Percentiles rank a stretch among this genome's conserved stretches.
These are phyloP conservation scores for Balansia obtecta DNA, from an alignment of 2,329 filamentous ascomycete genomes.

Conservation along the genomic window DNA sequence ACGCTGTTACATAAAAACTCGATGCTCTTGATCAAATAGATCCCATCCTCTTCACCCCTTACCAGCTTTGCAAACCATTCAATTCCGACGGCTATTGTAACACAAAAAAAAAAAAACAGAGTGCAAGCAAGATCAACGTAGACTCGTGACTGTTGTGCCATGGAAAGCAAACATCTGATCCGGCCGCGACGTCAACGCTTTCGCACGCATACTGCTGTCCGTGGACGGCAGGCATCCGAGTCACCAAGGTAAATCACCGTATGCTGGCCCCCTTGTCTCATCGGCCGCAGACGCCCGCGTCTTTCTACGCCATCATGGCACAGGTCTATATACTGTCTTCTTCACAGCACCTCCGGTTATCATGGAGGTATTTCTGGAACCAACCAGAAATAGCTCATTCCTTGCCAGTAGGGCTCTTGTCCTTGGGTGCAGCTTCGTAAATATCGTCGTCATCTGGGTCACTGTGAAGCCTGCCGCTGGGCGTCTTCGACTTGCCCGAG, in stretches of 20 bases:
- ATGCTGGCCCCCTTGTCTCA: not conserved
- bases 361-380: not conserved
- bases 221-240: not conserved
- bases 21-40: not conserved
- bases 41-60: not conserved
- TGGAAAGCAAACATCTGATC: not conserved
- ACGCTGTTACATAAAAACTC: not conserved
- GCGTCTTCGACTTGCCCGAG: conserved; percentile 10
- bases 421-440: conserved; percentile 26
- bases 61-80: not conserved
- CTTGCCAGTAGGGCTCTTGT: conserved; percentile 24
- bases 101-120: not conserved
- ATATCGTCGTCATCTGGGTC: conserved; percentile 25
- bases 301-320: not conserved
- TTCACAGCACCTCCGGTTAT: too few species aligned
- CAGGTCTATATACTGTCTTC: not conserved
- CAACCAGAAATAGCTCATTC: conserved; percentile 12
- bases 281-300: not conserved
- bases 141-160: not conserved
- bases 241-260: not conserved
- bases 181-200: not conserved
- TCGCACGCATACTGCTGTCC: not conserved
- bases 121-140: not conserved
- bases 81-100: not conserved
- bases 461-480: conserved; percentile 11